Evolutionary conservation across 2,329 filamentous ascomycete genomes (phyloP).

Genomic region (Exophiala oligosperma): DNA sequence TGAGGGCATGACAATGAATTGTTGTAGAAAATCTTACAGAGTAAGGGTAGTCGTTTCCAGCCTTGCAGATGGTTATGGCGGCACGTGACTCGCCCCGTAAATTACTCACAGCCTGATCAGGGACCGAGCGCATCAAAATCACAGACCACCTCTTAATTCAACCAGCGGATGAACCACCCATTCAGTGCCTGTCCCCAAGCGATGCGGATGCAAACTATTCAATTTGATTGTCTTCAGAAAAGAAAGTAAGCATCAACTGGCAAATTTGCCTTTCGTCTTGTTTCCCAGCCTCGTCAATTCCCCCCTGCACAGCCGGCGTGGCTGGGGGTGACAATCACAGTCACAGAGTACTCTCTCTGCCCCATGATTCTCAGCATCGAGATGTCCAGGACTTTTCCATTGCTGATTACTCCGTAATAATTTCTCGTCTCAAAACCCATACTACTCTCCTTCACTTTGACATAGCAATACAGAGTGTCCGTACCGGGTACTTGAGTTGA

Average conservation of each 20-base stretch:
- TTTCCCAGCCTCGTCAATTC: not conserved
- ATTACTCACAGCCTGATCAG: not conserved
- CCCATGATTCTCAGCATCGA: not conserved
- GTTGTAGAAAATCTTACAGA: no score
- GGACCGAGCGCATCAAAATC: not conserved
- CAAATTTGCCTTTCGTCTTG: not conserved
- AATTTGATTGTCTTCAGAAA: not conserved
- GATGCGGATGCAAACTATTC: not conserved
- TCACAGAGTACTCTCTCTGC: not conserved
- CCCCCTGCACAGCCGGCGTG: not conserved
- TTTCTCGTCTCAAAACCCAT: not conserved
- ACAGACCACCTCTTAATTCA: constrained; percentile 2
- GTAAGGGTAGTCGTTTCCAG: no score
- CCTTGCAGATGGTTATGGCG: no score
- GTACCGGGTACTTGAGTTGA: not conserved
- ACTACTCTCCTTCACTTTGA: not conserved
- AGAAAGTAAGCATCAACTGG: no score
- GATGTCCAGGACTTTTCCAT: no score
- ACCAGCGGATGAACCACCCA: not conserved
- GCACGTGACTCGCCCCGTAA: not conserved
- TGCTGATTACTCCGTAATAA: no score
- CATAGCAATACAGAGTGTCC: not conserved
- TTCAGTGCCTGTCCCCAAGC: not conserved
- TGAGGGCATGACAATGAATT: no score
- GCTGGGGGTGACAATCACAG: not conserved